Evolutionary conservation across 495 filamentous ascomycete species (phyloP), one percentile per base, ranked within the genome.

Genomic region (Talaromyces stipitatus): DNA sequence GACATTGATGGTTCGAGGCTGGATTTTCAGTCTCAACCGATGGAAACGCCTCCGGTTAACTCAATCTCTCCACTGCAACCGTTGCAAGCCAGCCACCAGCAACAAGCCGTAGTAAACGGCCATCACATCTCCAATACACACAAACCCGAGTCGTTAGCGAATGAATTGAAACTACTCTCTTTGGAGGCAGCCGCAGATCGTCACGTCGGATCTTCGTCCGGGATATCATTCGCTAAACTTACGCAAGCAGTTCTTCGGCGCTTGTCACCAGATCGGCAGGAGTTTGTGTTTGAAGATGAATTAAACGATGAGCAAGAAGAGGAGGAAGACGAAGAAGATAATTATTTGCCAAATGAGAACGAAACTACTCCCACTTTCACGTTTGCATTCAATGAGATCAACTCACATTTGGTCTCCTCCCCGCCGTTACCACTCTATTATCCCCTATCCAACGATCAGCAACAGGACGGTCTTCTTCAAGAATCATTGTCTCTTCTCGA

Each of bases 191-290:
- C 67, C 7, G 72, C 70, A 18, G 72, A 74, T 27, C 60, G 70
- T 26, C 67, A 75, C 57, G 48, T 75, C n/a, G 69, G 72, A 0
- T 70, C 70, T 0, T 67, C 72, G 3, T 72, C 72, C 0, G 72
- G 72, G 0, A 36, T 73, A 8, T 69, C 68, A 3, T 70, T 75
- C 22, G 71, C 70, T 8, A 68, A 68, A 32, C 63, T 75, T n/a
- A 73, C 69, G 2, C 68, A 73, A 22, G 60, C 64, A 0, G 66
- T 82, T 10, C 66, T 80, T 0, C 62, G 66, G 8, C 71, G 70
- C n/a, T 61, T 82, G 20, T 76, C 77, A 7, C 76, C 78, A 9
- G 68, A 72, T 45, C 70, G 72, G 56, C 71, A 75, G 18, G 70
- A 64, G 11, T 74, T 74, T 36, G 61, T 73, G 9, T 74, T 74